A percentile compares a stretch with the other conserved stretches of the same genome.
phyloP scores from a whole-genome alignment of 345 rosid species.

The Melastoma malabathricum region DNA sequence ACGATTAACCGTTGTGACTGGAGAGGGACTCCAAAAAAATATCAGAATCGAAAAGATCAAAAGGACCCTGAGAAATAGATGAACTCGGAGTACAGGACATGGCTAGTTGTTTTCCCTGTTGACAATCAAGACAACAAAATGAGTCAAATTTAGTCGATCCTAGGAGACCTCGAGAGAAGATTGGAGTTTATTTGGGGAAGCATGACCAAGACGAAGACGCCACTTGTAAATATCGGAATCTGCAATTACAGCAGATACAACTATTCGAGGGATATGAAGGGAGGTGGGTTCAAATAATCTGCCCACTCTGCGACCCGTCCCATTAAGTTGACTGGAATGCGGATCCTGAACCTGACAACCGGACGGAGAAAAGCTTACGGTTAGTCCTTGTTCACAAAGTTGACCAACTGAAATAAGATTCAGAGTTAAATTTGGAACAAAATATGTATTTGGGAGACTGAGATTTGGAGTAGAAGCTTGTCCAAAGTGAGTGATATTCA shows the following conservation, averaged over 20 bases:
- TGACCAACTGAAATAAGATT: conserved; percentile 4
- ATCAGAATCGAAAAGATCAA: not conserved
- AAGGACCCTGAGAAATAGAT: not conserved
- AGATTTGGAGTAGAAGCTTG: not conserved
- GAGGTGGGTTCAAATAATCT: conserved; percentile 3
- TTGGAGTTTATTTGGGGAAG: not conserved
- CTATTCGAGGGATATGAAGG: not conserved
- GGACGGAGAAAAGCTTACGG: not conserved
- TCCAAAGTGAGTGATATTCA: not conserved
- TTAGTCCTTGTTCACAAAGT: conserved; percentile 4
- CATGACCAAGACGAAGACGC: conserved; percentile 3
- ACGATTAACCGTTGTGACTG: not conserved
- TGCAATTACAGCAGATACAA: not conserved
- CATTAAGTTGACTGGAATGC: not conserved
- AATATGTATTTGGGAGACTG: not conserved
- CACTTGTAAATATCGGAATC: not conserved
- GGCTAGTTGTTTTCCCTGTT: no score
- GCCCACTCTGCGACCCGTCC: not conserved
- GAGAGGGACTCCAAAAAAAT: not conserved
- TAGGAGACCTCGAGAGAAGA: conserved; percentile 5
- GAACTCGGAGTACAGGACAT: no score
- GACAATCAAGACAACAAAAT: no score
- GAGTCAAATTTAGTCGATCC: not conserved
- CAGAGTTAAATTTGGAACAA: conserved; percentile 1
- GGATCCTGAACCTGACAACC: conserved; percentile 1